phyloP scores from a whole-genome alignment of 2,329 filamentous ascomycete species.

The Aspergillus proliferans region DNA sequence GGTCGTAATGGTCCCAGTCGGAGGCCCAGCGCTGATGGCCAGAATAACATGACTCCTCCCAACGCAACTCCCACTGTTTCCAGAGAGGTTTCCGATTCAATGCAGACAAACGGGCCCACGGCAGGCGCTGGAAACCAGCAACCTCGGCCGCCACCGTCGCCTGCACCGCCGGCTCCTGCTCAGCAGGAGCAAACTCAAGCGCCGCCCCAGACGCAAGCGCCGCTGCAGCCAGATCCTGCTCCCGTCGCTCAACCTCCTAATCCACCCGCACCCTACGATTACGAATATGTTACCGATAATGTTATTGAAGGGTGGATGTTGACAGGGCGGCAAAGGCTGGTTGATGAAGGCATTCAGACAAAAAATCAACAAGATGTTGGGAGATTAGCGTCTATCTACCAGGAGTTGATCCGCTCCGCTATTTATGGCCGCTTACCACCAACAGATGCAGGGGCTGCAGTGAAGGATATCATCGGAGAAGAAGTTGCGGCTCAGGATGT shows the following conservation, averaged over 20 bases:
- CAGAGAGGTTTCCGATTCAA: conserved; percentile 23
- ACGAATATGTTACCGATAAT: conserved; percentile 68
- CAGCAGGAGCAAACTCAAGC: background rate
- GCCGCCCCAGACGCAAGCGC: conserved; percentile 13
- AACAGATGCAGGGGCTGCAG: conserved; percentile 61
- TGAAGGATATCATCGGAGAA: conserved; percentile 67
- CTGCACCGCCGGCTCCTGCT: conserved; percentile 6
- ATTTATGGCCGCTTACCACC: conserved; percentile 63
- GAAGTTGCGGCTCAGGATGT: conserved; percentile 45
- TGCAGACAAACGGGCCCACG: conserved; percentile 23
- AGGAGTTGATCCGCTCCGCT: conserved; percentile 75
- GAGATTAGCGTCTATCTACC: conserved; percentile 66
- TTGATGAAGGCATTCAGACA: conserved; percentile 59
- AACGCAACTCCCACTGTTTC: conserved; percentile 15
- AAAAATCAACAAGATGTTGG: conserved; percentile 62
- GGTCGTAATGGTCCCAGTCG: conserved; percentile 32
- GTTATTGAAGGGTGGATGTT: conserved; percentile 62
- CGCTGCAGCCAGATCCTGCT: conserved; percentile 12
- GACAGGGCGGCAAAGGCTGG: conserved; percentile 59
- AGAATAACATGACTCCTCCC: conserved; percentile 29
- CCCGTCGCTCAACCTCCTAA: conserved; percentile 11
- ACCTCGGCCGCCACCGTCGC: conserved; percentile 16
- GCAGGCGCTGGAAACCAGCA: conserved; percentile 10
- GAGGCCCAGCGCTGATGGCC: conserved; percentile 27
- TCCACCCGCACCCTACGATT: conserved; percentile 53